These are phyloP conservation scores for Salix arbutifolia DNA, from an alignment of 345 rosid species.

Conservation along the genomic window DNA sequence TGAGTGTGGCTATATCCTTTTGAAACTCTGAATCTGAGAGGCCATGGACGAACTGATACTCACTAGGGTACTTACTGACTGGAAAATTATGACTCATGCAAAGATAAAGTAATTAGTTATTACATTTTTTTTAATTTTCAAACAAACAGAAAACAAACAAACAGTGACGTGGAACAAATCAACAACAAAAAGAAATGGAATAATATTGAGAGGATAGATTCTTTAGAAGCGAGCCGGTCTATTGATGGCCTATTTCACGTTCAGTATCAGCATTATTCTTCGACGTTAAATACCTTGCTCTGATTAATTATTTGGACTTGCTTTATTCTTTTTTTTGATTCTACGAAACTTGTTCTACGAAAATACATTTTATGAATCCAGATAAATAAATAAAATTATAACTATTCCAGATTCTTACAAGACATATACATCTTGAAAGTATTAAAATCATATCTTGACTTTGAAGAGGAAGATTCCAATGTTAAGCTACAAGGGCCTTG, in stretches of 20 bases:
- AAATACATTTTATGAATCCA: too few relatives aligned
- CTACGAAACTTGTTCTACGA: too few relatives aligned
- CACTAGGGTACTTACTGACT: neutral
- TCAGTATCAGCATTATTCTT: neutral
- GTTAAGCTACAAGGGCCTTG: neutral
- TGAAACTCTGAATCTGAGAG: neutral
- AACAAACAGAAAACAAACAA: too few relatives aligned
- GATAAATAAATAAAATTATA: too few relatives aligned
- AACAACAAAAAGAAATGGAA: neutral
- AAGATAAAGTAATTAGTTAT: too few relatives aligned
- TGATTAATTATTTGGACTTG: too few relatives aligned
- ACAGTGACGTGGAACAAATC: too few relatives aligned
- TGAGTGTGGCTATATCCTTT: neutral
- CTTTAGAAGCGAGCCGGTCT: neutral
- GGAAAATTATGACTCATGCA: neutral
- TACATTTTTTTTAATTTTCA: neutral
- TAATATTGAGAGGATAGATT: neutral
- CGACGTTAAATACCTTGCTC: neutral
- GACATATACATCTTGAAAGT: fast-evolving
- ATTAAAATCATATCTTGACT: neutral
- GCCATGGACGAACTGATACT: neutral
- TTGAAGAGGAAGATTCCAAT: neutral
- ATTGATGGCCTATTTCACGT: neutral
- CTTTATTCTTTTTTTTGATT: too few relatives aligned
- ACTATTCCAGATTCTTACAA: fast-evolving